Base-by-base conservation (phyloP, 805 yeast species). In the Kregervanrija fluxuum region DNA sequence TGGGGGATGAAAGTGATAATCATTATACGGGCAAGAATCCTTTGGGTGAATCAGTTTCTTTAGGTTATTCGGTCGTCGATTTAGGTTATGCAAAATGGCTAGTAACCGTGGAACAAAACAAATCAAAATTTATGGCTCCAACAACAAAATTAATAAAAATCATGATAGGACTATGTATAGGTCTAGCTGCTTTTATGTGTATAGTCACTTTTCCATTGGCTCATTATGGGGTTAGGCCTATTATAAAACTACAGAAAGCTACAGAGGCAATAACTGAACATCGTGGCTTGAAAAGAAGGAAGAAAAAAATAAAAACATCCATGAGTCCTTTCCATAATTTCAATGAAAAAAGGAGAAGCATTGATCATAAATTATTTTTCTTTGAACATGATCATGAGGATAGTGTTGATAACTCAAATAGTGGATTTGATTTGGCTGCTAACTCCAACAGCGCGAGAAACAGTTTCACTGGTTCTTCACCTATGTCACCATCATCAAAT, bases 161-260 rank as follows among this genome's bases (percentile, higher is more conserved):
- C 41, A 82, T 86, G 47, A 73, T 81, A 38, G 95, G 93, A 5
- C 82, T 85, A 1, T 87, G 85, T 17, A 67, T 89, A 34, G 95
- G 85, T 1, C 77, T 85, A 15, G 93, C 93, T 3, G 85, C 69
- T 1, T 74, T 83, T 49, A 78, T 87, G 70, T 79, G 85, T 51
- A 48, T 85, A 1, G 59, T 85, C n/a, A 86, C 96, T 1, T 75
- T 88, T 59, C 90, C 93, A 5, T 62, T 89, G 43, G 88, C 95
- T 0, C 88, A 85, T 47, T 84, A 80, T 70, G 88, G 90, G 33
- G 90, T 88, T 5, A 65, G 85, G 50, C 96, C 97, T 0, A 87
- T 89, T 46, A 74, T 86, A 37, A 74, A 80, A 46, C 69, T 89
- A 37, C 88, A 85, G 55, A 79, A 79, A 49, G 95, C 95, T 0